phyloP scores from a whole-genome alignment of 106 monocot species.

The Dendrobium officinale region DNA sequence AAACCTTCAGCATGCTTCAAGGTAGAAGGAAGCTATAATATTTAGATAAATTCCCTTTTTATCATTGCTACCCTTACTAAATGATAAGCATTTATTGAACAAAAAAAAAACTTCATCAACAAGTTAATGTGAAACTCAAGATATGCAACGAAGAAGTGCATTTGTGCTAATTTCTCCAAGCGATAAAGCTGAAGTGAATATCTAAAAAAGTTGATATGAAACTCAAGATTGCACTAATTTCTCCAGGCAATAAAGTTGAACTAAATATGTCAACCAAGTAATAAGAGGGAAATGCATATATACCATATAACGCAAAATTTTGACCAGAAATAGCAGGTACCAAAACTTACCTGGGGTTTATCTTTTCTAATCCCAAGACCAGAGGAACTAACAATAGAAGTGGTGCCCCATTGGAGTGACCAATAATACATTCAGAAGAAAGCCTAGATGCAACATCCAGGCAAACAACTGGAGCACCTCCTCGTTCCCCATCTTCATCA shows the following conservation, averaged over 20 bases:
- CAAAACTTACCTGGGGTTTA: slow-evolving; percentile 75
- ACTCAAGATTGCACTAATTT: neutral
- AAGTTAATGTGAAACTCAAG: neutral
- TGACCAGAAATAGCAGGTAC: neutral
- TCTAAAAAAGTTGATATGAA: neutral
- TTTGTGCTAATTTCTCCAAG: neutral
- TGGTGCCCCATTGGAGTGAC: slow-evolving; percentile 42
- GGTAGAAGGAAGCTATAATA: neutral
- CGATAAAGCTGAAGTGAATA: neutral
- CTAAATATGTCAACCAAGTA: neutral
- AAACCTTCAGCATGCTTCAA: neutral
- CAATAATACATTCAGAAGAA: slow-evolving; percentile 42
- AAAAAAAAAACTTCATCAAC: neutral
- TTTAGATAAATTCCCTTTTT: neutral
- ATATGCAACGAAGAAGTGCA: too few species aligned
- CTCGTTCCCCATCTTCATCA: slow-evolving; percentile 90
- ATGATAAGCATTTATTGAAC: neutral
- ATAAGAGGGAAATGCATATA: neutral
- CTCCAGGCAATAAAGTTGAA: neutral
- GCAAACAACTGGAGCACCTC: slow-evolving; percentile 87
- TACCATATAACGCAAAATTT: neutral
- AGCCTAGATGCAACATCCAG: slow-evolving; percentile 61
- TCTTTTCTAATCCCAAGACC: slow-evolving; percentile 95
- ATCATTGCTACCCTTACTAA: too few species aligned
- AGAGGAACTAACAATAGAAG: slow-evolving; percentile 84